phyloP scores from a whole-genome alignment of 495 filamentous ascomycete species.

The Penicillium manginii region DNA sequence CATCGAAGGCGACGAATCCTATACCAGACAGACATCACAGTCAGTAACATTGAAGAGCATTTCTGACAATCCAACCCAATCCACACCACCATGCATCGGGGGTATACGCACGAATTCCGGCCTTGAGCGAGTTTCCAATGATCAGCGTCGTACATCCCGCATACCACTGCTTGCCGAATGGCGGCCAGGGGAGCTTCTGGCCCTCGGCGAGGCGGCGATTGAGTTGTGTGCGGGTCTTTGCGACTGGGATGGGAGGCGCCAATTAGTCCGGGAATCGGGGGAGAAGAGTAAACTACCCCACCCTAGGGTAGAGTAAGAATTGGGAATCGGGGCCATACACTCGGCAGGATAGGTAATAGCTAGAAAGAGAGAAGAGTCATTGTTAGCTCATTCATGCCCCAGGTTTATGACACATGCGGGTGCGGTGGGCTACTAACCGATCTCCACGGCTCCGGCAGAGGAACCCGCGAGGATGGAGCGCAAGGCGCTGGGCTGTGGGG shows the following conservation, averaged over 20 bases:
- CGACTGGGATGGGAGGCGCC: constrained; percentile 62
- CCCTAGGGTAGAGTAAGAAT: too few relatives aligned
- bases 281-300: too few relatives aligned
- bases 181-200: constrained; percentile 92
- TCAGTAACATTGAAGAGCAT: too few relatives aligned
- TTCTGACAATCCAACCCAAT: too few relatives aligned
- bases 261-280: constrained; percentile 19
- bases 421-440: constrained; percentile 58
- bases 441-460: constrained; percentile 91
- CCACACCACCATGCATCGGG: neutral
- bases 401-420: neutral
- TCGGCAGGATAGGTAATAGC: constrained; percentile 98
- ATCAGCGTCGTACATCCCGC: constrained; percentile 97
- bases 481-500: constrained; percentile 72
- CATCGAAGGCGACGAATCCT: constrained; percentile 97
- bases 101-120: constrained; percentile 78
- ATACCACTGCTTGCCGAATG: constrained; percentile 94
- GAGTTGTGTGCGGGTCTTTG: constrained; percentile 93
- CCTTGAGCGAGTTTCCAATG: constrained; percentile 94
- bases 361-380: constrained; percentile 30
- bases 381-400: constrained; percentile 17
- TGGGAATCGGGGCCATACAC: constrained; percentile 58
- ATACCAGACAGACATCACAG: neutral
- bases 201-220: constrained; percentile 80
- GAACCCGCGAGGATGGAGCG: constrained; percentile 88